Evolutionary conservation across 1,284 basidiomycete species (phyloP).

Genomic region (Papiliotrema nemorosa): DNA sequence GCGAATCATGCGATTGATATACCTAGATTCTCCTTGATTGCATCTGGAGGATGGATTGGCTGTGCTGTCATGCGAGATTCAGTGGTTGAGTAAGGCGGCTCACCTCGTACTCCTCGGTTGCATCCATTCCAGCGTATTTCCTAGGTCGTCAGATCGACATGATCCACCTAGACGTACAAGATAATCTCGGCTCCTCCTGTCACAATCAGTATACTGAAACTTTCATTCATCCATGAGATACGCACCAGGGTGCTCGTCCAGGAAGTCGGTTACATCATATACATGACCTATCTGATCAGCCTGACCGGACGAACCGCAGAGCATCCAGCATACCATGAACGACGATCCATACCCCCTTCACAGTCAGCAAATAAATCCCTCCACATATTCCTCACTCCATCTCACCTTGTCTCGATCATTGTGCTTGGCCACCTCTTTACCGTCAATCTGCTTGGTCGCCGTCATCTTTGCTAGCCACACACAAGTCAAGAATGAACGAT

Average conservation of each 20-base stretch:
- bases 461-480: conserved; percentile 11
- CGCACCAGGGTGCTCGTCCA: conserved; percentile 65
- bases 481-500: too few species aligned
- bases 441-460: conserved; percentile 37
- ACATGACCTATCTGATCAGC: conserved; percentile 55
- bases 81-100: background rate
- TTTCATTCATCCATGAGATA: too few species aligned
- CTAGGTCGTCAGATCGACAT: conserved; percentile 6
- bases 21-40: conserved; percentile 76
- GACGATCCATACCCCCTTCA: conserved; percentile 78
- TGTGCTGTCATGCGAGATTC: conserved; percentile 4
- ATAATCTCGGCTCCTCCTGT: conserved; percentile 62
- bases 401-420: conserved; percentile 43
- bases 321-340: conserved; percentile 62
- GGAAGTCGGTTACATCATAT: conserved; percentile 74
- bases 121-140: conserved; percentile 73
- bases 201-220: background rate
- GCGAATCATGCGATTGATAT: conserved; percentile 60
- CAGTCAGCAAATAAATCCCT: conserved; percentile 6
- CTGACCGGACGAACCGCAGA: background rate
- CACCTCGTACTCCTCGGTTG: conserved; percentile 70
- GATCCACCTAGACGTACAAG: conserved; percentile 31
- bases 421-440: conserved; percentile 47
- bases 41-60: conserved; percentile 82
- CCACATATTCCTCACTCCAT: background rate